These are phyloP conservation scores for Byssothecium circinans DNA, from an alignment of 2,329 filamentous ascomycete genomes.

Conservation along the genomic window DNA sequence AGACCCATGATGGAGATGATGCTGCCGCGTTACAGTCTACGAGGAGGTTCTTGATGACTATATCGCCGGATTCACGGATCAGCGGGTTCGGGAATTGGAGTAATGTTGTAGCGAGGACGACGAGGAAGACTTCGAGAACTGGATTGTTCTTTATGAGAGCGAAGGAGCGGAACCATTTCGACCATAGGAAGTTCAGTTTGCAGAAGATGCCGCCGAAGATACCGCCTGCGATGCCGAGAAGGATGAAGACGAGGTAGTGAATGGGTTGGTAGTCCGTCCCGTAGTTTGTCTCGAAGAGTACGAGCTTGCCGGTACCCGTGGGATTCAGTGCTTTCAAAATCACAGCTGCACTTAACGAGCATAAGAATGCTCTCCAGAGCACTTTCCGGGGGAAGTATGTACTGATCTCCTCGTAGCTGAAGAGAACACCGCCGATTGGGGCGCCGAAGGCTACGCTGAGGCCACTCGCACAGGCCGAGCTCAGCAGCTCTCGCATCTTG, in stretches of 20 bases:
- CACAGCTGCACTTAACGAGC: conserved; percentile 59
- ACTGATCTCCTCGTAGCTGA: conserved; percentile 61
- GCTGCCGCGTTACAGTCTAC: conserved; percentile 53
- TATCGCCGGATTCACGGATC: conserved; percentile 58
- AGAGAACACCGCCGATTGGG: conserved; percentile 63
- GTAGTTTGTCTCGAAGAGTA: conserved; percentile 63
- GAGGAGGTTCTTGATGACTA: conserved; percentile 59
- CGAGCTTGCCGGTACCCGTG: conserved; percentile 61
- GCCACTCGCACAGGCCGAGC: conserved; percentile 60
- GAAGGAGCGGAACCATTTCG: conserved; percentile 56
- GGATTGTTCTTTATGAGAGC: conserved; percentile 58
- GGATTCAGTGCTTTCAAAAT: conserved; percentile 61
- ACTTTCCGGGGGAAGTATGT: conserved; percentile 62
- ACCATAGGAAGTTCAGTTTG: conserved; percentile 60
- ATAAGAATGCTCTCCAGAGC: conserved; percentile 63
- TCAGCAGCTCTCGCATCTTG: conserved; percentile 61
- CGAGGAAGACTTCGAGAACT: conserved; percentile 58
- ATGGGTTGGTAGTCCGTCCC: conserved; percentile 57
- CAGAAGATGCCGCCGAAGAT: conserved; percentile 63
- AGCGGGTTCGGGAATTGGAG: conserved; percentile 61
- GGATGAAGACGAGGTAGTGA: conserved; percentile 60
- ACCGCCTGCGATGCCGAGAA: conserved; percentile 60
- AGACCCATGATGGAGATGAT: conserved; percentile 51
- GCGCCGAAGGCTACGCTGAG: conserved; percentile 64
- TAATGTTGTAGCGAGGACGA: conserved; percentile 56